Conservation (phyloP, 345 rosid species). For the Citrus cavaleriei region DNA sequence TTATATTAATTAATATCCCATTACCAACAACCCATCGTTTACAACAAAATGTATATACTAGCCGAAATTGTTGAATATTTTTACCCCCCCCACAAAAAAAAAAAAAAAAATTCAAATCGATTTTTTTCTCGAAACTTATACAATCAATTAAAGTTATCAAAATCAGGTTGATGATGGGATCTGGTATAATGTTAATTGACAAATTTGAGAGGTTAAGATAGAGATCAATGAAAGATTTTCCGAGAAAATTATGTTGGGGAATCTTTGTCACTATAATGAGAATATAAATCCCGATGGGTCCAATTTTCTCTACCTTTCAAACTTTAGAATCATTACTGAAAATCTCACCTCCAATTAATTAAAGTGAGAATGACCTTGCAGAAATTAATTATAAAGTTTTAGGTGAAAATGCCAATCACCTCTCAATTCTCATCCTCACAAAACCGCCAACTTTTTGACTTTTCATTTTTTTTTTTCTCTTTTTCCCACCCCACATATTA, state of each 20-base stretch:
- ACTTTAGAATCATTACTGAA: not conserved
- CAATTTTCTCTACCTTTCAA: not conserved
- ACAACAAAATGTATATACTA: not conserved
- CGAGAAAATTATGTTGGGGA: not conserved
- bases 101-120: no score
- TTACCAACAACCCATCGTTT: not conserved
- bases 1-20: no score
- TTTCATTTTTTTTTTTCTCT: not conserved
- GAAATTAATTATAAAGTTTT: not conserved
- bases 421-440: conserved; percentile 13
- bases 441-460: not conserved
- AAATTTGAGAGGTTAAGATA: no score
- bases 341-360: not conserved
- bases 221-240: not conserved
- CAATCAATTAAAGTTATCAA: not conserved
- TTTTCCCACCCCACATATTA: not conserved
- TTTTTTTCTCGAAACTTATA: no score
- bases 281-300: conserved; percentile 9
- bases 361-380: not conserved
- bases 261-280: conserved; percentile 10
- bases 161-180: not conserved
- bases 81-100: not conserved
- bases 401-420: conserved; percentile 18
- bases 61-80: not conserved
- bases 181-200: no score